These are phyloP conservation scores for Exophiala aquamarina DNA, from an alignment of 2,329 filamentous ascomycete genomes.

Conservation along the genomic window DNA sequence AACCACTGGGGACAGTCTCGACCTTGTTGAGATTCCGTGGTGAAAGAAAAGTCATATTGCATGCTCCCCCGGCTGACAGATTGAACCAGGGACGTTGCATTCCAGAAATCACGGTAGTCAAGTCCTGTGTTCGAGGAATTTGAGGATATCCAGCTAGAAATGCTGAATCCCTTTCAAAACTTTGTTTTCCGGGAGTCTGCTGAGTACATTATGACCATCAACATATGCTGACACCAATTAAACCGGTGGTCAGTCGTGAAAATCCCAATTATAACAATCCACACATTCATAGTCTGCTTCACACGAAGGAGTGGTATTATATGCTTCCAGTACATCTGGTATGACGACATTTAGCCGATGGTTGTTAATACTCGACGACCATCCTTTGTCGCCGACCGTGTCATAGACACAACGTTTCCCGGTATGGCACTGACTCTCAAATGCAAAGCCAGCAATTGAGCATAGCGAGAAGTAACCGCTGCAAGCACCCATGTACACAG, in stretches of 20 bases:
- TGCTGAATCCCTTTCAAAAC: too few species aligned
- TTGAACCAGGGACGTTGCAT: too few species aligned
- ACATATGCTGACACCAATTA: neutral
- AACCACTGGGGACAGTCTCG: slow-evolving; percentile 3
- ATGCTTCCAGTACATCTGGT: slow-evolving; percentile 22
- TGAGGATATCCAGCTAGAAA: too few species aligned
- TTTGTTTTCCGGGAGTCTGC: too few species aligned
- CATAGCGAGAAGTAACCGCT: slow-evolving; percentile 22
- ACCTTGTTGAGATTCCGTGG: slow-evolving; percentile 7
- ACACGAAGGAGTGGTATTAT: slow-evolving; percentile 23
- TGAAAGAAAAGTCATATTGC: too few species aligned
- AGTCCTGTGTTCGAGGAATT: too few species aligned
- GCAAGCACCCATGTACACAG: slow-evolving; percentile 26
- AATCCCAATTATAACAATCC: slow-evolving; percentile 26
- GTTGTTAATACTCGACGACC: slow-evolving; percentile 22
- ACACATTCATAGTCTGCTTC: slow-evolving; percentile 23
- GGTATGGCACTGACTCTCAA: slow-evolving; percentile 24
- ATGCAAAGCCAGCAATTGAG: slow-evolving; percentile 22
- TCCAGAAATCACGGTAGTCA: too few species aligned
- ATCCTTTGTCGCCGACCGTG: slow-evolving; percentile 25
- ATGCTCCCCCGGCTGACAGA: too few species aligned
- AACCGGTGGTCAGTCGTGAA: neutral
- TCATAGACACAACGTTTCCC: slow-evolving; percentile 24
- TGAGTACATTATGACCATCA: neutral
- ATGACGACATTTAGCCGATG: slow-evolving; percentile 26